These are phyloP conservation scores for Talaromyces wortmannii DNA, from an alignment of 495 filamentous ascomycete species.

Conservation along the genomic window DNA sequence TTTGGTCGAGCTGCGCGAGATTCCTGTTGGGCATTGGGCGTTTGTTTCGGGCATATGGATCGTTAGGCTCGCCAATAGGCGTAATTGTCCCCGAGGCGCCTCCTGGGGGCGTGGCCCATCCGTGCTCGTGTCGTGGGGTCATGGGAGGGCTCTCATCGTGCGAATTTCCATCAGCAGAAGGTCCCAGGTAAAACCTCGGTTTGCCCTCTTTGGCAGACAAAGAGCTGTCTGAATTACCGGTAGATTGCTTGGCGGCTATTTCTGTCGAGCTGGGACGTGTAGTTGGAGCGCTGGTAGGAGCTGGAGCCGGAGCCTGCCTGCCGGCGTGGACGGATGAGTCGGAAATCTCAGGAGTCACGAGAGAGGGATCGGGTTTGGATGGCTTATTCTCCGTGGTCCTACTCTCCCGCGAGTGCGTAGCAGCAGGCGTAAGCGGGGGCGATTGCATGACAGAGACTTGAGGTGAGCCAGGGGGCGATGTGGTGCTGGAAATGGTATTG, in stretches of 20 bases:
- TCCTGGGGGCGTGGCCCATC: slow-evolving; percentile 50
- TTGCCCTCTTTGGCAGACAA: slow-evolving; percentile 38
- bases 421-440: slow-evolving; percentile 84
- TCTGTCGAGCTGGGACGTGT: slow-evolving; percentile 44
- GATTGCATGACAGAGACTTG: slow-evolving; percentile 65
- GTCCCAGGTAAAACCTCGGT: slow-evolving; percentile 68
- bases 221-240: slow-evolving; percentile 31
- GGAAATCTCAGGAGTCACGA: slow-evolving; percentile 61
- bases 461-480: slow-evolving; percentile 41
- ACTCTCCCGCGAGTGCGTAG: slow-evolving; percentile 51
- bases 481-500: slow-evolving; percentile 27
- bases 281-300: slow-evolving; percentile 26
- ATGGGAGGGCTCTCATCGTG: slow-evolving; percentile 45
- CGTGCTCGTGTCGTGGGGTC: slow-evolving; percentile 51
- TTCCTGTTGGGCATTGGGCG: slow-evolving; percentile 66
- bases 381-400: slow-evolving; percentile 17
- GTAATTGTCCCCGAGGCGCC: slow-evolving; percentile 62
- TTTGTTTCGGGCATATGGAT: slow-evolving; percentile 81
- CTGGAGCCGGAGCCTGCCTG: slow-evolving; percentile 21
- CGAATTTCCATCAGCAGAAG: slow-evolving; percentile 42
- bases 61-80: slow-evolving; percentile 73
- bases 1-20: slow-evolving; percentile 64
- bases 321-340: slow-evolving; percentile 23
- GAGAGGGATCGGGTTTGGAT: slow-evolving; percentile 38
- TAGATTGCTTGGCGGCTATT: slow-evolving; percentile 19